These are phyloP conservation scores for Stromatinia cepivora DNA, from an alignment of 2,329 filamentous ascomycete species.

Conservation along the genomic window DNA sequence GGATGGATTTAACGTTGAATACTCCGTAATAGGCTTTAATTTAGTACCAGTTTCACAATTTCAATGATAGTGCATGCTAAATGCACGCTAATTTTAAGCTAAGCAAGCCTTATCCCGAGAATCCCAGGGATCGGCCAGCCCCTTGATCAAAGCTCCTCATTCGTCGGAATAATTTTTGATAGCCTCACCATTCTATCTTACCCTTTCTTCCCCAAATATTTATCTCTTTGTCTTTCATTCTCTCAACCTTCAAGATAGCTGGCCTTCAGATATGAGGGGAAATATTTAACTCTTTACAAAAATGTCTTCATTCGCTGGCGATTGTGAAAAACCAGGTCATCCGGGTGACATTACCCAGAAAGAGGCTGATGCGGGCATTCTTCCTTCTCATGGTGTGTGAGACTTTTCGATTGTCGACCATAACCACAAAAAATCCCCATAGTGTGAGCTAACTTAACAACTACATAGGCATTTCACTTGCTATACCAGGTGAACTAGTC, in stretches of 20 bases:
- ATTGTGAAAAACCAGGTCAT: constrained; percentile 29
- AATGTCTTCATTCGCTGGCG: constrained; percentile 30
- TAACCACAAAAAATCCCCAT: neutral
- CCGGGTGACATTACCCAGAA: constrained; percentile 33
- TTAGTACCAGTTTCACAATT: neutral
- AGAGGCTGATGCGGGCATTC: constrained; percentile 43
- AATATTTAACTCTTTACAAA: constrained; percentile 9
- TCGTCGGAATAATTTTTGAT: constrained; percentile 12
- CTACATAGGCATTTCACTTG: constrained; percentile 42
- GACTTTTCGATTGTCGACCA: constrained; percentile 26
- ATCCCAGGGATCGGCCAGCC: constrained; percentile 3
- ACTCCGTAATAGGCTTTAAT: neutral
- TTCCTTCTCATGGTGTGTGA: constrained; percentile 48
- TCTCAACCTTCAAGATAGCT: constrained; percentile 4
- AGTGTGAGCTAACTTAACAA: neutral
- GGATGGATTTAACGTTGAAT: neutral
- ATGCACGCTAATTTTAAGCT: constrained; percentile 19
- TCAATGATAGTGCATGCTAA: constrained; percentile 19
- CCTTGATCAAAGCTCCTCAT: constrained; percentile 20
- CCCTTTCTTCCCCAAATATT: constrained; percentile 2
- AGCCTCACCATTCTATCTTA: constrained; percentile 16
- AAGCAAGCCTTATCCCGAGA: neutral
- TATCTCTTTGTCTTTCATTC: constrained; percentile 14
- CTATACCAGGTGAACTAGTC: constrained; percentile 46
- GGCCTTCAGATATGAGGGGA: constrained; percentile 23